Evolutionary conservation across 108 stramenopile genomes (phyloP).

Genomic region (Seminavis robusta): DNA sequence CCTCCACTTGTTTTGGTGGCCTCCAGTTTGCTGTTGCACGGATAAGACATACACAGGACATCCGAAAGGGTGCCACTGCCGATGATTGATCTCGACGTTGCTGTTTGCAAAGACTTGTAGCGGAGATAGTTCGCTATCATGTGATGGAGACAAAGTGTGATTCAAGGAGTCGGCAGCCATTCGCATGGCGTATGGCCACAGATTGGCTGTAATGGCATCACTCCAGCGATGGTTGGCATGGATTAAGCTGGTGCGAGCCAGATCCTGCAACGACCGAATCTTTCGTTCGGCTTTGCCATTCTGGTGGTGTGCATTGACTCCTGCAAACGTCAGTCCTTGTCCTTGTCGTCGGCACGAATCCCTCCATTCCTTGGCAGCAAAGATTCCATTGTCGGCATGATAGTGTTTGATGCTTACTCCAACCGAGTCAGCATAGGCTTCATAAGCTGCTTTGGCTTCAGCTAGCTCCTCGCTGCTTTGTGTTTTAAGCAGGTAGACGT

Average conservation of each 20-base stretch:
- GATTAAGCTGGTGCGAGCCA: slow-evolving; percentile 42
- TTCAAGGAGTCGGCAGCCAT: slow-evolving; percentile 25
- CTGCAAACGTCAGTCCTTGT: slow-evolving; percentile 42
- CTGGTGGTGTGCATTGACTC: slow-evolving; percentile 47
- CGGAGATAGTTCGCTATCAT: slow-evolving; percentile 5
- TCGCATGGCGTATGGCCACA: slow-evolving; percentile 52
- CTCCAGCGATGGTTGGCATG: slow-evolving; percentile 45
- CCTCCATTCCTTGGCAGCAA: slow-evolving; percentile 23
- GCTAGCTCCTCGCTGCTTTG: slow-evolving; percentile 24
- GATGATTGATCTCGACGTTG: not conserved
- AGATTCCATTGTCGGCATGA: slow-evolving; percentile 62
- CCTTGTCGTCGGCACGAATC: not conserved
- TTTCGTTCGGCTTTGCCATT: slow-evolving; percentile 46
- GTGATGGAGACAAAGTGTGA: not conserved
- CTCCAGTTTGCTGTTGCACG: not conserved
- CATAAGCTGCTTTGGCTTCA: slow-evolving; percentile 38
- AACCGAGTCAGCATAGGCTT: slow-evolving; percentile 4
- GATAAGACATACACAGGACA: slow-evolving; percentile 16
- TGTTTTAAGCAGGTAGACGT: slow-evolving; percentile 31
- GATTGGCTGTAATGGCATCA: slow-evolving; percentile 18
- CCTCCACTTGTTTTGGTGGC: slow-evolving; percentile 21
- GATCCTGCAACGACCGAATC: slow-evolving; percentile 31
- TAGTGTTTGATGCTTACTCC: slow-evolving; percentile 27
- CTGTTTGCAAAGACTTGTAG: slow-evolving; percentile 9
- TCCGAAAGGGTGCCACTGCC: slow-evolving; percentile 25